Base-by-base conservation (phyloP, 305 asterid species). In the Fraxinus velutina region DNA sequence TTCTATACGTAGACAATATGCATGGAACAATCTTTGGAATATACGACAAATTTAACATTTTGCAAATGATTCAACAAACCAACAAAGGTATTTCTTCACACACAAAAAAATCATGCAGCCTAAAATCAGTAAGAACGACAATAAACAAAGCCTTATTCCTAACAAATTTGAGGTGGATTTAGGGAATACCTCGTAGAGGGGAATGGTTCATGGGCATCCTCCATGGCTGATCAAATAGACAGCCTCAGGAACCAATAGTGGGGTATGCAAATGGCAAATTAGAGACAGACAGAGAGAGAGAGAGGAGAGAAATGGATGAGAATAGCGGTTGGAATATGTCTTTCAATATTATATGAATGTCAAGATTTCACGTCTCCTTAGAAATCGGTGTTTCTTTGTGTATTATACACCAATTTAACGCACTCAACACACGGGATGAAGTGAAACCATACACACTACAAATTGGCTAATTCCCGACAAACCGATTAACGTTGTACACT, bases 141-240 rank as follows among this genome's bases (percentile, higher is more conserved):
- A 76, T 15, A 76, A 22, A 42, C 21, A 27, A 29, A 50, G 60
- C 8, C 1, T 50, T 50, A 50, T 15, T n/a, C 39, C 10, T 8
- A 15, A 44, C 55, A 29, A 33, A 17, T 17, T 36, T 27, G 33
- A 36, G 32, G 37, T 27, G 7, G 24, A 10, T 50, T 15, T 78
- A 5, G 4, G 9, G 8, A 62, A 78, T 88, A 91, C 97, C 93
- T 57, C 66, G 89, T 83, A 84, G 93, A 84, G 80, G 86, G 27
- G 71, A 83, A 80, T 83, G 88, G 84, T 75, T 86, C 88, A 81
- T 36, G 84, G 80, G 68, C 81, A 76, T 79, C 85, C 82, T 86
- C 91, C 97, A 92, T 92, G 92, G 93, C 88, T 91, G 91, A 92
- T 81, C 37, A 83, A 86, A 85, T 86, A 79, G 88, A 84, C 85